Percentiles rank a stretch among this genome's conserved stretches.
phyloP scores from a whole-genome alignment of 2,329 filamentous ascomycete genomes.

The Curvularia spicifera region DNA sequence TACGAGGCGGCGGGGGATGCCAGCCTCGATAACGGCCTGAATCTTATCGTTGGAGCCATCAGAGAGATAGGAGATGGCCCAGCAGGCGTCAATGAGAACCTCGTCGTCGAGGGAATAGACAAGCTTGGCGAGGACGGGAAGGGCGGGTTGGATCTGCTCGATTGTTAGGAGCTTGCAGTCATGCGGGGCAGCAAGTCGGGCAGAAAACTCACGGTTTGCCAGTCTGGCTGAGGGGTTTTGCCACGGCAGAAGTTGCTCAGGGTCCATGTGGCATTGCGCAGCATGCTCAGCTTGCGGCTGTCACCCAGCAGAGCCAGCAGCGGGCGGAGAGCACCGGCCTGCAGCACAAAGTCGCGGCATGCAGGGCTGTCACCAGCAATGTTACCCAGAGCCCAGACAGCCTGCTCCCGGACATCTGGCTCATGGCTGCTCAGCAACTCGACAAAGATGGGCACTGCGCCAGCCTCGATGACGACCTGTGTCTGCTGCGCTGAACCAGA shows the following conservation, averaged over 20 bases:
- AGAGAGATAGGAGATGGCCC: constrained; percentile 98
- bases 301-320: constrained; percentile 89
- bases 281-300: constrained; percentile 98
- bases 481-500: constrained; percentile 97
- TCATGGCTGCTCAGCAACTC: constrained; percentile 94
- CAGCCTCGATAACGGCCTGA: constrained; percentile 97
- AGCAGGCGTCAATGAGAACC: constrained; percentile 98
- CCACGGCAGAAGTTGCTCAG: constrained; percentile 99
- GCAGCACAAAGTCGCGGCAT: constrained; percentile 95
- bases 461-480: constrained; percentile 97
- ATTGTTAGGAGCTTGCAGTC: constrained; percentile 11
- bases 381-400: constrained; percentile 97
- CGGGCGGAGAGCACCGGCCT: constrained; percentile 88
- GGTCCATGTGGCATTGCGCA: constrained; percentile 98
- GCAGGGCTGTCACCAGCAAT: constrained; percentile 98
- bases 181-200: neutral
- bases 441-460: constrained; percentile 97
- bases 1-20: constrained; percentile 93
- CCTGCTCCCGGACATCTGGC: constrained; percentile 96
- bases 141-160: constrained; percentile 83
- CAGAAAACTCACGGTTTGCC: constrained; percentile 77
- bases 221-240: constrained; percentile 98
- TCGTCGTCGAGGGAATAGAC: constrained; percentile 99
- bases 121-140: constrained; percentile 94
- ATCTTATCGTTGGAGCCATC: constrained; percentile 99